phyloP scores from a whole-genome alignment of 1,139 yeast species.

The Hemisphaericaspora xylofermentans region DNA sequence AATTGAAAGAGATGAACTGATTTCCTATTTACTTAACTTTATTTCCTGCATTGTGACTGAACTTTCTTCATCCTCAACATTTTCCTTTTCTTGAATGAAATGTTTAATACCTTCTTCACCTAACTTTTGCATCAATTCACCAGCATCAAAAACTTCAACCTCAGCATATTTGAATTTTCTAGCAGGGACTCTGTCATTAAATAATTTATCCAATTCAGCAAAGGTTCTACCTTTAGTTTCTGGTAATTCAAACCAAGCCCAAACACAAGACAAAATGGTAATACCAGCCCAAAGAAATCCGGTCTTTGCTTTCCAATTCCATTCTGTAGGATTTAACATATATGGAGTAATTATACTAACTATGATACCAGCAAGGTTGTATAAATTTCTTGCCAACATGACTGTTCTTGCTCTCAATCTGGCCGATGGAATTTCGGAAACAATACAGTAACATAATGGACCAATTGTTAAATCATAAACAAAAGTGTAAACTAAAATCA shows the following conservation, averaged over 20 bases:
- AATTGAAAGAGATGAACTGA: not conserved
- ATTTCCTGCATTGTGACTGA: not conserved
- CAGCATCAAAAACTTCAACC: conserved; percentile 31
- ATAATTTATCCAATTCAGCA: conserved; percentile 59
- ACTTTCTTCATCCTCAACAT: conserved; percentile 7
- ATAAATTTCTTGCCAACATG: conserved; percentile 52
- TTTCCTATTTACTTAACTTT: not conserved
- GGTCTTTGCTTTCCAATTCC: conserved; percentile 59
- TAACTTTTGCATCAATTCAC: conserved; percentile 34
- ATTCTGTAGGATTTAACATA: conserved; percentile 57
- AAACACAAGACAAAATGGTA: conserved; percentile 33
- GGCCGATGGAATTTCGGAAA: conserved; percentile 57
- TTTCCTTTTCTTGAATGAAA: conserved; percentile 24
- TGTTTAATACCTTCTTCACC: conserved; percentile 35
- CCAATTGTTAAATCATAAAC: conserved; percentile 57
- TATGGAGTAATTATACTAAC: conserved; percentile 51
- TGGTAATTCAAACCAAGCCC: conserved; percentile 58
- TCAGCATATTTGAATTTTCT: conserved; percentile 39
- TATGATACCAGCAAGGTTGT: conserved; percentile 45
- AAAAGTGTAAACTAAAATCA: conserved; percentile 47
- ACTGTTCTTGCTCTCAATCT: conserved; percentile 57
- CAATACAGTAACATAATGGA: conserved; percentile 57
- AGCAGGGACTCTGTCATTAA: conserved; percentile 41
- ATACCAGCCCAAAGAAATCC: conserved; percentile 60
- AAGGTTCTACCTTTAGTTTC: conserved; percentile 58